Conservation (phyloP, 805 yeast species). For the Geotrichum ghanense region DNA sequence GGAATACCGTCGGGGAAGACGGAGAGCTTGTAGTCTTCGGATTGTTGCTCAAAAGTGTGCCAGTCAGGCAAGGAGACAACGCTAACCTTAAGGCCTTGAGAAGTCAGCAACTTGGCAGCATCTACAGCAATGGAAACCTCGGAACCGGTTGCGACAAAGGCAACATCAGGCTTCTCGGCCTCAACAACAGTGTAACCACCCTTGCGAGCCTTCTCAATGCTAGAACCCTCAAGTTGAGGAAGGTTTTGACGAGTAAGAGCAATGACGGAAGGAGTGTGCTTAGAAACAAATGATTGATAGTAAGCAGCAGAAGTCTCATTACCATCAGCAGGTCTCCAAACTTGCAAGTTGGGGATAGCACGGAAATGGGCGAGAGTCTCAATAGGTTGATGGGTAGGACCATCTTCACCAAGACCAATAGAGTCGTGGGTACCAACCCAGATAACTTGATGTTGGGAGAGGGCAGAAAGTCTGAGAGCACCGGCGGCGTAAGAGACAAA, state of each 20-base stretch:
- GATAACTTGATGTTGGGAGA: conserved; percentile 34
- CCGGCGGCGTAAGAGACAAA: conserved; percentile 56
- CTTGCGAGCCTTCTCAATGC: conserved; percentile 80
- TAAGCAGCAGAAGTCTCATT: conserved; percentile 44
- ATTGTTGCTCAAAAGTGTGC: conserved; percentile 77
- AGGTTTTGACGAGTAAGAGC: conserved; percentile 71
- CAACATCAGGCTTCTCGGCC: conserved; percentile 53
- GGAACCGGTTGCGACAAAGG: conserved; percentile 86
- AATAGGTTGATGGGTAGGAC: conserved; percentile 49
- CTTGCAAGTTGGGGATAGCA: conserved; percentile 38
- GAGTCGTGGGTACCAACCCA: conserved; percentile 49
- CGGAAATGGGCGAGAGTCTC: conserved; percentile 41
- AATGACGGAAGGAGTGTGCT: conserved; percentile 53
- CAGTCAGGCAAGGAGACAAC: conserved; percentile 92
- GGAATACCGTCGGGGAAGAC: conserved; percentile 95
- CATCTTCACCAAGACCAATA: conserved; percentile 48
- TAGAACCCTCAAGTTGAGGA: conserved; percentile 87
- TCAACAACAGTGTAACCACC: conserved; percentile 82
- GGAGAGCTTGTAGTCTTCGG: conserved; percentile 65
- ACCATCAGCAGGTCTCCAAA: conserved; percentile 45
- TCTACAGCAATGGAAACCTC: conserved; percentile 79
- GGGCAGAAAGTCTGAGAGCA: conserved; percentile 39
- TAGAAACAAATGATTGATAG: conserved; percentile 45
- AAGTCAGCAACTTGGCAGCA: conserved; percentile 61
- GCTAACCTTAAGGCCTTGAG: conserved; percentile 57